Evolutionary conservation across 257 asterid species (phyloP).

Genomic region (Nicotiana benthamiana): DNA sequence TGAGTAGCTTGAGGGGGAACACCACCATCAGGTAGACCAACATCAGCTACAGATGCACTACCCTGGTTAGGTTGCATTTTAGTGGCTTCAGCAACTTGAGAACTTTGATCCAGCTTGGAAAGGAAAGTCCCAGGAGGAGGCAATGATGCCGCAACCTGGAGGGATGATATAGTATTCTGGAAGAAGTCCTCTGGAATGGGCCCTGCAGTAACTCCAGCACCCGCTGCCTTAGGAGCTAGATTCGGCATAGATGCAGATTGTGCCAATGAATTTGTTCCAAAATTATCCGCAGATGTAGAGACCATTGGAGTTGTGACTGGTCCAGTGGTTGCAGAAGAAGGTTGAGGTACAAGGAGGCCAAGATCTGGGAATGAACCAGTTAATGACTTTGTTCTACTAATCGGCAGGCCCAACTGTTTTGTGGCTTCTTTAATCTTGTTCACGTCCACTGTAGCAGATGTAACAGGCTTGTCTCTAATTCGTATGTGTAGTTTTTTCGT

Average conservation of each 20-base stretch:
- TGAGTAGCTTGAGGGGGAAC: conserved; percentile 69
- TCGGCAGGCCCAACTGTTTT: conserved; percentile 72
- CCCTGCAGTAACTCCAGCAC: conserved; percentile 61
- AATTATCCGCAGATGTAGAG: conserved; percentile 62
- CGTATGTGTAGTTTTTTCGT: conserved; percentile 60
- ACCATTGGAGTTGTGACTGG: conserved; percentile 33
- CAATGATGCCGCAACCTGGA: conserved; percentile 76
- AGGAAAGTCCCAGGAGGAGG: conserved; percentile 81
- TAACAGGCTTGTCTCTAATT: conserved; percentile 80
- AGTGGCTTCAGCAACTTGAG: conserved; percentile 42
- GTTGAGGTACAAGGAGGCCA: conserved; percentile 55
- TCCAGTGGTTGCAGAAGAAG: conserved; percentile 40
- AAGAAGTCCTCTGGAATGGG: conserved; percentile 99
- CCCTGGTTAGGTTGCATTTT: conserved; percentile 45
- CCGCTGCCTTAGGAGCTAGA: conserved; percentile 37
- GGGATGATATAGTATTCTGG: conserved; percentile 85
- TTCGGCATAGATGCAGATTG: conserved; percentile 49
- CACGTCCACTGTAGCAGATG: conserved; percentile 81
- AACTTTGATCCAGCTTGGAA: conserved; percentile 58
- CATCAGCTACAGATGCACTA: conserved; percentile 32
- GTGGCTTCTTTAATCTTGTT: conserved; percentile 98
- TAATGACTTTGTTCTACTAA: conserved; percentile 71
- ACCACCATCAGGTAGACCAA: conserved; percentile 70
- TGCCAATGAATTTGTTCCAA: conserved; percentile 53
- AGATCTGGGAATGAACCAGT: conserved; percentile 73